Conservation (phyloP, 441 rosid species). For the Metrosideros polymorpha region DNA sequence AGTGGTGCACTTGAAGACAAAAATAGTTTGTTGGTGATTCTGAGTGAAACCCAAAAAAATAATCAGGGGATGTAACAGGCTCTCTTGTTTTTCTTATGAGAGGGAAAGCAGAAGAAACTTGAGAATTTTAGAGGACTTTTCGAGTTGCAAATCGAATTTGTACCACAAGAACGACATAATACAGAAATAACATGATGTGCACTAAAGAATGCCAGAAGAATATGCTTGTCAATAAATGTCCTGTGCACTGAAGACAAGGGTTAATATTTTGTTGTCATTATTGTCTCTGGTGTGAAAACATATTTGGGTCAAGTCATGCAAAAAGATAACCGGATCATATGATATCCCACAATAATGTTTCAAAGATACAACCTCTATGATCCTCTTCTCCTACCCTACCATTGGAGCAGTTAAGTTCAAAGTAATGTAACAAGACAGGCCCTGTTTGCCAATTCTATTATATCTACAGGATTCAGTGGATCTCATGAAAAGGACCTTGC, state of each 20-base stretch:
- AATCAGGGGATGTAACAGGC: not conserved
- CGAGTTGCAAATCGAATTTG: not conserved
- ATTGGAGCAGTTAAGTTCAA: not conserved
- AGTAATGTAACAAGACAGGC: not conserved
- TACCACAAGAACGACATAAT: not conserved
- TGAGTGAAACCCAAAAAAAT: not conserved
- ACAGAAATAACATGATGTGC: not conserved
- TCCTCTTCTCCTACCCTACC: not conserved
- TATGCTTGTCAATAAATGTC: not conserved
- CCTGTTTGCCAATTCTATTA: not conserved
- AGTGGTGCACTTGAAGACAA: not conserved
- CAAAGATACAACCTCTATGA: not conserved
- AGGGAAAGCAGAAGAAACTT: not conserved
- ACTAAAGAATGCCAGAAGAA: not conserved
- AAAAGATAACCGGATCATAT: not conserved
- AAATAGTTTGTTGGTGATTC: not conserved
- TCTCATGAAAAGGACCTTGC: not conserved
- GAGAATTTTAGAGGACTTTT: not conserved
- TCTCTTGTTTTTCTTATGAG: not conserved
- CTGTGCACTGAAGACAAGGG: not conserved
- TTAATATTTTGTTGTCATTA: not conserved
- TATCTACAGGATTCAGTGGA: not conserved
- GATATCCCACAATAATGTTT: not conserved
- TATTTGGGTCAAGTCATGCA: not conserved
- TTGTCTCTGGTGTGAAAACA: not conserved